Base-by-base conservation (phyloP, 805 yeast species). In the Komagataella phaffii region DNA sequence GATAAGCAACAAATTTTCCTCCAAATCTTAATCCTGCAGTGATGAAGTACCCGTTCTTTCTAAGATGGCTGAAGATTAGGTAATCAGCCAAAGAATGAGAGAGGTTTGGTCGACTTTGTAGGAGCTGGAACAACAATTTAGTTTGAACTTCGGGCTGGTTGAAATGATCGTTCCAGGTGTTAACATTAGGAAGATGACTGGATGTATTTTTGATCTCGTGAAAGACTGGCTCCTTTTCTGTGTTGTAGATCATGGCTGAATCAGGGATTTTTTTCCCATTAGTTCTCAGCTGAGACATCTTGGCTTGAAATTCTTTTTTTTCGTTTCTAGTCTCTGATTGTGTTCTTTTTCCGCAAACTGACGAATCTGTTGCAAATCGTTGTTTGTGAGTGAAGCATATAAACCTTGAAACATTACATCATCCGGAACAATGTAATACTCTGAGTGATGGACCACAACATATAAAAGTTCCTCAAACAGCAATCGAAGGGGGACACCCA, bases 21-120 rank as follows among this genome's bases (percentile, higher is more conserved):
- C 99, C 99, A 64, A 90, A 91, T 53, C 96, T 75, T 36, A 89
- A 69, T 0, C 99, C 99, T 0, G 98, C 96, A 36, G 88, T 74
- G 17, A 86, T 57, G 53, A 69, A 78, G 62, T 73, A 84, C 77
- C 80, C 12, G 62, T 60, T 21, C 6, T 61, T 57, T 52, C 73
- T 72, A 43, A 81, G 64, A 51, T 62, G 59, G 50, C 64, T 64
- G 59, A 68, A 83, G 23, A 74, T 60, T 6, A 56, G 52, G 52
- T 67, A 73, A 19, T 61, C 52, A 2, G 60, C 58, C 7, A 56
- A 7, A 30, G 40, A 30, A 10, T 30, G 40, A 14, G n/a, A 10
- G n/a, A 30, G 40, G 14, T 30, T 30, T 14, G 14, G 21, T 8
- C 21, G 44, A 7, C 47, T 44, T 7, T 24, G 51, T n/a, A 18